Evolutionary conservation across 768 basidiomycete genomes (phyloP).

Genomic region (Cyclocybe aegerita): DNA sequence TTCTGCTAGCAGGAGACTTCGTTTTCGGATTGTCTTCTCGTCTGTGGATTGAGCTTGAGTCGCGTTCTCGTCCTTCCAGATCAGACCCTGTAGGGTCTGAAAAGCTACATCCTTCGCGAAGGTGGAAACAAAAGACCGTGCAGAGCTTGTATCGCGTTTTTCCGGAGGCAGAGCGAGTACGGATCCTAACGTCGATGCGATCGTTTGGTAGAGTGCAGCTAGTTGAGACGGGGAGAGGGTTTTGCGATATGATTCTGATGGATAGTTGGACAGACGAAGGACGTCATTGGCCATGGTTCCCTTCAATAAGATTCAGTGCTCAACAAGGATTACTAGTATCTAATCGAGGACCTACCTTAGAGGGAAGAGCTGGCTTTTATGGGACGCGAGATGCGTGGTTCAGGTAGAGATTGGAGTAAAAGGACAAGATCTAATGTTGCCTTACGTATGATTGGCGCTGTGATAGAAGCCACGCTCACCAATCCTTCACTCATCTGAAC

Average conservation of each 20-base stretch:
- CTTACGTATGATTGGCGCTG: no score
- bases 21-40: constrained; percentile 46
- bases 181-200: constrained; percentile 46
- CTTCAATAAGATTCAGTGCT: not conserved
- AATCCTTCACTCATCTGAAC: no score
- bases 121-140: constrained; percentile 50
- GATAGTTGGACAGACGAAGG: constrained; percentile 44
- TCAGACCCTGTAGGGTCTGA: constrained; percentile 50
- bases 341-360: no score
- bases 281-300: constrained; percentile 14
- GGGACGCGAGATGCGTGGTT: no score
- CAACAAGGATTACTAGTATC: not conserved
- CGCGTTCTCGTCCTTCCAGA: constrained; percentile 45
- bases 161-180: constrained; percentile 46
- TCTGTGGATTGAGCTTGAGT: constrained; percentile 24
- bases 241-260: constrained; percentile 47
- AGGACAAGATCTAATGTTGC: no score
- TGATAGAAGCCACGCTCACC: no score
- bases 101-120: constrained; percentile 60
- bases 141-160: constrained; percentile 45
- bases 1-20: constrained; percentile 56
- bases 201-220: constrained; percentile 43
- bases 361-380: no score
- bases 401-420: no score
- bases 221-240: constrained; percentile 52